phyloP scores from a whole-genome alignment of 371 early-diverging fungal genomes.

The Mortierella sp. region DNA sequence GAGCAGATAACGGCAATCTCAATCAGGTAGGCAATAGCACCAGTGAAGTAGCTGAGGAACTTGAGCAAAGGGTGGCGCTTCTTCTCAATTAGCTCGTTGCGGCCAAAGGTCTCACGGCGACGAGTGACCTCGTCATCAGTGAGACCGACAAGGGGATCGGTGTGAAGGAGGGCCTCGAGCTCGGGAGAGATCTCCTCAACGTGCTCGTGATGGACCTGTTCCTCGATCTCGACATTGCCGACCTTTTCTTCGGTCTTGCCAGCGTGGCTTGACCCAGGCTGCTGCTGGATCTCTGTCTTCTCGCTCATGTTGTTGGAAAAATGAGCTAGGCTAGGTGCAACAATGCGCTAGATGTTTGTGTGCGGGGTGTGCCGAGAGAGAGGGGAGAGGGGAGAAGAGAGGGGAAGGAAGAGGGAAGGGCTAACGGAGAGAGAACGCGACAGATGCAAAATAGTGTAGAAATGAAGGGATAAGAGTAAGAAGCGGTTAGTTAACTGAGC shows the following conservation, averaged over 20 bases:
- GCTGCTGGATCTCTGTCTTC: constrained; percentile 33
- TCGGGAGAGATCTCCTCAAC: constrained; percentile 77
- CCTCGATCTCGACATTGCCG: constrained; percentile 57
- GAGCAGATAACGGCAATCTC: constrained; percentile 80
- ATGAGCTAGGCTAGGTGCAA: not conserved
- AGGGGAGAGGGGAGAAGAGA: constrained; percentile 10
- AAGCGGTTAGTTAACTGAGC: too few species aligned
- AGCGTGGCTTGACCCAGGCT: not conserved
- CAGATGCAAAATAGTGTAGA: not conserved
- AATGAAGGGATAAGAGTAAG: too few species aligned
- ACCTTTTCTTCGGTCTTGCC: constrained; percentile 18
- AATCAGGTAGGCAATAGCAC: constrained; percentile 90
- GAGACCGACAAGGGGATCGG: constrained; percentile 75
- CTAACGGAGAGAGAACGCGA: not conserved
- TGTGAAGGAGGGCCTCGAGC: constrained; percentile 77
- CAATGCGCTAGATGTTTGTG: too few species aligned
- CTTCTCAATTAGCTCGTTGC: constrained; percentile 82
- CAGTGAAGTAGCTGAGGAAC: constrained; percentile 91
- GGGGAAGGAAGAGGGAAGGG: not conserved
- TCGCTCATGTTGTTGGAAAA: constrained; percentile 31
- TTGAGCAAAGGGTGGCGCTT: constrained; percentile 86
- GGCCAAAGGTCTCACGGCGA: constrained; percentile 74
- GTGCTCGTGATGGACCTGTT: constrained; percentile 74
- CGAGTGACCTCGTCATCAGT: constrained; percentile 66
- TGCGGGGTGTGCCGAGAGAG: not conserved